Percentiles rank a stretch among this genome's conserved stretches.
Evolutionary conservation across 768 basidiomycete genomes (phyloP).

Genomic region (Roridomyces roridus): DNA sequence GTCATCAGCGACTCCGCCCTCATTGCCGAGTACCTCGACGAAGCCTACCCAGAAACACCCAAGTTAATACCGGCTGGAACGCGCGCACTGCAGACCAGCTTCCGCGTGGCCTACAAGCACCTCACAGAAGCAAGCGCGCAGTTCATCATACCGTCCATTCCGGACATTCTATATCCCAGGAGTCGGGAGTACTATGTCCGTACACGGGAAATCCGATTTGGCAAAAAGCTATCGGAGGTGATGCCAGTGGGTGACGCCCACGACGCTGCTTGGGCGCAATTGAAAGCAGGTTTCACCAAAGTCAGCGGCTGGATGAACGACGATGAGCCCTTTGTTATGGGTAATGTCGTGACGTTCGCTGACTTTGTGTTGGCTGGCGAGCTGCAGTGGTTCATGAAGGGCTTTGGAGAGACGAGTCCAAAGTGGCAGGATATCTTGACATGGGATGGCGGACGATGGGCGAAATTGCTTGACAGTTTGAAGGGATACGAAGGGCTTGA

Average conservation of each 20-base stretch:
- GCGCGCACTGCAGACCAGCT: conserved; percentile 30
- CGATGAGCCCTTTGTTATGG: conserved; percentile 35
- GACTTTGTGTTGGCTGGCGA: conserved; percentile 41
- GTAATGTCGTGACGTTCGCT: conserved; percentile 38
- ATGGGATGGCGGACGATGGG: conserved; percentile 50
- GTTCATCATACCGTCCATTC: conserved; percentile 22
- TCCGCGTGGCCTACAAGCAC: conserved; percentile 11
- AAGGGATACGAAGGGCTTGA: conserved; percentile 34
- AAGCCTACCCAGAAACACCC: conserved; percentile 48
- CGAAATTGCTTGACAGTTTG: conserved; percentile 34
- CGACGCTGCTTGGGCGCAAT: conserved; percentile 32
- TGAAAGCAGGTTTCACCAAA: conserved; percentile 29
- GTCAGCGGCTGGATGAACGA: conserved; percentile 36
- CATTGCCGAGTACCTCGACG: conserved; percentile 57
- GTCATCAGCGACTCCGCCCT: conserved; percentile 45
- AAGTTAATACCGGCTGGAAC: conserved; percentile 38
- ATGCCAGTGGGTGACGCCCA: conserved; percentile 34
- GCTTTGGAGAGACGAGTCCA: conserved; percentile 31
- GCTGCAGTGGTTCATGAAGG: conserved; percentile 41
- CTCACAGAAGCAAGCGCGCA: background rate
- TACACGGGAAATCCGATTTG: conserved; percentile 38
- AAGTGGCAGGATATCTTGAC: conserved; percentile 39
- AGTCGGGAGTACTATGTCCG: conserved; percentile 39
- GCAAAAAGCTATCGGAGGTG: conserved; percentile 42
- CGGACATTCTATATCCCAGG: conserved; percentile 28